A percentile compares a stretch with the other conserved stretches of the same genome.
phyloP scores from a whole-genome alignment of 805 yeast species.

The Jamesozyma rosinii region DNA sequence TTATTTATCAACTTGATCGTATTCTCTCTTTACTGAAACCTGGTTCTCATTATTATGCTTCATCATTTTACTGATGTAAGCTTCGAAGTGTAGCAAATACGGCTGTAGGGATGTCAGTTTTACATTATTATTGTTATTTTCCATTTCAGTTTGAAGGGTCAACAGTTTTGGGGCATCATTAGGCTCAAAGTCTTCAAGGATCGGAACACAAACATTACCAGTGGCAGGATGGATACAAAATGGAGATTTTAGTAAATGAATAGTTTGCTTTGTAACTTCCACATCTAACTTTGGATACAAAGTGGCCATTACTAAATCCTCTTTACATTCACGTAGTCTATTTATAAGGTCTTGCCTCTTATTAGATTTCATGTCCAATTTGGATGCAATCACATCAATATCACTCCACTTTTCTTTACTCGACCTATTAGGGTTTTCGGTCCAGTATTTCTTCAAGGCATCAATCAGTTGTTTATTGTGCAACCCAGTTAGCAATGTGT shows the following conservation, averaged over 20 bases:
- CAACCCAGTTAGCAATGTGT: constrained; percentile 49
- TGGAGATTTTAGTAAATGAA: constrained; percentile 90
- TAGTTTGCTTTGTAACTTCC: constrained; percentile 81
- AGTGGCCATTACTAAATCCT: constrained; percentile 69
- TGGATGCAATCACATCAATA: constrained; percentile 43
- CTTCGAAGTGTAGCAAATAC: constrained; percentile 56
- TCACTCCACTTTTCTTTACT: constrained; percentile 73
- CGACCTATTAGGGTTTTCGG: constrained; percentile 38
- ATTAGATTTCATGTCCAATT: constrained; percentile 15
- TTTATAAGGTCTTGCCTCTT: constrained; percentile 30
- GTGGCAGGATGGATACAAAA: constrained; percentile 96
- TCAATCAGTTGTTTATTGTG: constrained; percentile 51
- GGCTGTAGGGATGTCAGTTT: constrained; percentile 64
- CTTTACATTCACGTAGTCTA: constrained; percentile 58
- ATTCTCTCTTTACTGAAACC: constrained; percentile 32
- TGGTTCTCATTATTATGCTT: constrained; percentile 39
- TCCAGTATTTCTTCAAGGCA: constrained; percentile 55
- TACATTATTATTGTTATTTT: constrained; percentile 34
- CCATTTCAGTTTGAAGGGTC: constrained; percentile 55
- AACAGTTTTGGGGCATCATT: constrained; percentile 67
- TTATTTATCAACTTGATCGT: constrained; percentile 26
- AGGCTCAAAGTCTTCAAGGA: constrained; percentile 51
- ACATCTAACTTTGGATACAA: constrained; percentile 89
- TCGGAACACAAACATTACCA: constrained; percentile 91
- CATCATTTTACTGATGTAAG: constrained; percentile 49